phyloP scores from a whole-genome alignment of 2,329 filamentous ascomycete species.

The Beauveria pseudobassiana region DNA sequence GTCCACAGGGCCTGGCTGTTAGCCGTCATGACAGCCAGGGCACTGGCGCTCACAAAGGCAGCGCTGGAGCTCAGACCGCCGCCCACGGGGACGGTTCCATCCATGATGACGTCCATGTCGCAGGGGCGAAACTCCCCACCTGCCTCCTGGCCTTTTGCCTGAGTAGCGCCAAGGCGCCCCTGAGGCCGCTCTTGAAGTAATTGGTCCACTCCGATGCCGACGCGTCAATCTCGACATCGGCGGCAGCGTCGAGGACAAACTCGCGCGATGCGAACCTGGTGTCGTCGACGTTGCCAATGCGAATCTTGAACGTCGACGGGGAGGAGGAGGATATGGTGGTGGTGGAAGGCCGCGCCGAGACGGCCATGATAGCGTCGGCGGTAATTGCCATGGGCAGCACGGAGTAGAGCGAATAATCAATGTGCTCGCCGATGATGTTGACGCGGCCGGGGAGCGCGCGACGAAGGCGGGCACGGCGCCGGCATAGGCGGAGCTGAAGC shows the following conservation, averaged over 20 bases:
- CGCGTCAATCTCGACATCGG: slow-evolving; percentile 72
- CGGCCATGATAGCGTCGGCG: slow-evolving; percentile 82
- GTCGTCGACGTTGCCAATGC: slow-evolving; percentile 73
- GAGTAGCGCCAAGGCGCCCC: slow-evolving; percentile 73
- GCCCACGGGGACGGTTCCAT: slow-evolving; percentile 86
- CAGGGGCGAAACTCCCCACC: slow-evolving; percentile 48
- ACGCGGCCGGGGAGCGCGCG: slow-evolving; percentile 83
- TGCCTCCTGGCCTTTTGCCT: slow-evolving; percentile 53
- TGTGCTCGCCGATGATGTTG: slow-evolving; percentile 98
- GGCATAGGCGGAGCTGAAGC: slow-evolving; percentile 65
- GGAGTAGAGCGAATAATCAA: slow-evolving; percentile 96
- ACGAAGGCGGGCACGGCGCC: slow-evolving; percentile 64
- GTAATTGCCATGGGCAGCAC: slow-evolving; percentile 94
- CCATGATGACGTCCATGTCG: slow-evolving; percentile 81
- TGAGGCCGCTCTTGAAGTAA: slow-evolving; percentile 91
- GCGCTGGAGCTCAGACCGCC: slow-evolving; percentile 91
- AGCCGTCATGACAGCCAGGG: slow-evolving; percentile 78
- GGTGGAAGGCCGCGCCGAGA: slow-evolving; percentile 43
- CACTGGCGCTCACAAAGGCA: slow-evolving; percentile 85
- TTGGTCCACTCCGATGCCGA: slow-evolving; percentile 91
- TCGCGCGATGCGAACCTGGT: slow-evolving; percentile 68
- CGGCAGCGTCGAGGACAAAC: slow-evolving; percentile 60
- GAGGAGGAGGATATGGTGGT: neutral
- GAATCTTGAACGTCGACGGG: slow-evolving; percentile 52
- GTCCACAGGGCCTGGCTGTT: slow-evolving; percentile 73